These are phyloP conservation scores for Agaricus subrufescens DNA, from an alignment of 768 basidiomycete genomes.

Conservation along the genomic window DNA sequence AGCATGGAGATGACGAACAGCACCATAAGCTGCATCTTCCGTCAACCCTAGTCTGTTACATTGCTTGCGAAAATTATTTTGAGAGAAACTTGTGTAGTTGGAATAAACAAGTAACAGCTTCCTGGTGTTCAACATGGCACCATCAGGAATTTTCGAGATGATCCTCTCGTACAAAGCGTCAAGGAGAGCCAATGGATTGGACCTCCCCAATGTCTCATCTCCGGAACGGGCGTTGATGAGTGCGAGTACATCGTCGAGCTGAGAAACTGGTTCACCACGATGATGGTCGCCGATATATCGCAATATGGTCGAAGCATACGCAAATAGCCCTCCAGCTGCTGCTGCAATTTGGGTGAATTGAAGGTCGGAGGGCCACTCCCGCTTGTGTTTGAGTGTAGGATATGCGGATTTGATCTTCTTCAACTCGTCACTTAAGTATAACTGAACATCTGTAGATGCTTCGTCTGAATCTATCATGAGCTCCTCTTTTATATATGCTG, in stretches of 20 bases:
- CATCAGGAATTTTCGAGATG: background rate
- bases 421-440: conserved; percentile 1
- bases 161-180: background rate
- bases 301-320: conserved; percentile 19
- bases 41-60: too few species aligned
- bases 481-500: background rate
- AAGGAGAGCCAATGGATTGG: background rate
- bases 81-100: too few species aligned
- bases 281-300: conserved; percentile 15
- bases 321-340: conserved; percentile 20
- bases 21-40: too few species aligned
- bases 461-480: conserved; percentile 7
- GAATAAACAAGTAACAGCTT: too few species aligned
- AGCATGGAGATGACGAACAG: too few species aligned
- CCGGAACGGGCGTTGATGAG: background rate
- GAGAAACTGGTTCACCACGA: background rate
- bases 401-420: conserved; percentile 5
- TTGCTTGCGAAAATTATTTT: too few species aligned
- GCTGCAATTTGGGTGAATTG: conserved; percentile 11
- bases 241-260: background rate
- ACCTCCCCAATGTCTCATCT: background rate
- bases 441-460: conserved; percentile 15
- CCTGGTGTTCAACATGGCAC: too few species aligned
- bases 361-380: background rate
- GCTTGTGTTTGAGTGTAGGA: background rate